A percentile compares a stretch with the other conserved stretches of the same genome.
phyloP scores from a whole-genome alignment of 2,329 filamentous ascomycete species.

The Calonectria henricotiae region DNA sequence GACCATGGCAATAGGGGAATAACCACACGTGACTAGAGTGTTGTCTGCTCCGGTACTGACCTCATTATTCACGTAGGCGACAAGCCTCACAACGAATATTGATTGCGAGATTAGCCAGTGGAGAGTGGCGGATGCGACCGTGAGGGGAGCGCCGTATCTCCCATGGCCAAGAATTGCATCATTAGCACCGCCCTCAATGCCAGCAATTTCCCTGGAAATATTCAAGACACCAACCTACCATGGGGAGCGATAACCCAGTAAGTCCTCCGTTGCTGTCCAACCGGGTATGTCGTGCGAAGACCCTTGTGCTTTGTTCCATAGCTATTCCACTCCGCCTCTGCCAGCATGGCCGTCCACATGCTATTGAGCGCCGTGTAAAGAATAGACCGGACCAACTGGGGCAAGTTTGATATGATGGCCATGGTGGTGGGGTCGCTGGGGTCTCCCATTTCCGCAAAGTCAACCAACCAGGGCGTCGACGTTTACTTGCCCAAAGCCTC shows the following conservation, averaged over 20 bases:
- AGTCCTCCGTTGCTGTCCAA: neutral
- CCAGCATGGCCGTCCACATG: conserved; percentile 1
- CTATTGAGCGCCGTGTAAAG: neutral
- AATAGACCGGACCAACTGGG: neutral
- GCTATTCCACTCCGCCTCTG: neutral
- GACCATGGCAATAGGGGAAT: neutral
- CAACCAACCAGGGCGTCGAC: neutral
- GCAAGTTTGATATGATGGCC: neutral
- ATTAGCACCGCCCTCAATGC: neutral
- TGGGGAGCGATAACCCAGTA: conserved; percentile 1
- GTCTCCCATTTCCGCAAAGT: too few species aligned
- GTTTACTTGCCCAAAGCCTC: neutral
- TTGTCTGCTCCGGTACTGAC: accelerated
- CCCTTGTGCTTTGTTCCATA: neutral
- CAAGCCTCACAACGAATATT: neutral
- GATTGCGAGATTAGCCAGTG: neutral
- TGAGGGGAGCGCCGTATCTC: neutral
- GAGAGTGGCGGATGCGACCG: neutral
- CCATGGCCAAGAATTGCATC: neutral
- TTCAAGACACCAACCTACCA: neutral
- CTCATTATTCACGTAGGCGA: neutral
- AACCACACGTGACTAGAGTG: neutral
- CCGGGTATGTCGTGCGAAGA: neutral
- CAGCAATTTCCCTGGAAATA: neutral
- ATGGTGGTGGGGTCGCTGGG: neutral